Conservation (phyloP, 1,139 yeast species). For the Lodderomyces metapsilosis region DNA sequence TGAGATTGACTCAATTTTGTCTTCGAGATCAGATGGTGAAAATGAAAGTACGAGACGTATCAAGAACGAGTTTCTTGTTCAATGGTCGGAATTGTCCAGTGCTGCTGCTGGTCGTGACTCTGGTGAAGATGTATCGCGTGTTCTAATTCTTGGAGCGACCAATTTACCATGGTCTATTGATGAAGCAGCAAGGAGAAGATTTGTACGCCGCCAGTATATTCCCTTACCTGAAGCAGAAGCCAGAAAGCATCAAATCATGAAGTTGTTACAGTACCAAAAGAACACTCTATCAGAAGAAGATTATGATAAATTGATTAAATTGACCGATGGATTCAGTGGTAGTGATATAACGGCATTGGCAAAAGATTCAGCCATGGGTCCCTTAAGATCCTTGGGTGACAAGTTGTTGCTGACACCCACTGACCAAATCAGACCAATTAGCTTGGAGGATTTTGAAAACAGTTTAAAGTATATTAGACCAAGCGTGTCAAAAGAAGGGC, state of each 20-base stretch:
- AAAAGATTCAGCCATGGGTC: conserved; percentile 99
- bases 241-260: conserved; percentile 66
- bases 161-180: conserved; percentile 98
- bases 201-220: conserved; percentile 89
- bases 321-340: conserved; percentile 86
- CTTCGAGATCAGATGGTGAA: conserved; percentile 85
- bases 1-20: conserved; percentile 89
- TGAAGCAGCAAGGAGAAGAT: conserved; percentile 95
- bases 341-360: conserved; percentile 94
- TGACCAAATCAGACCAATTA: conserved; percentile 80
- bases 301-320: conserved; percentile 53
- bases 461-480: conserved; percentile 87
- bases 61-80: conserved; percentile 91
- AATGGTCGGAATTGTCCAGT: conserved; percentile 91
- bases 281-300: conserved; percentile 69
- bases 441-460: conserved; percentile 68
- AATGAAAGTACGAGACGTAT: conserved; percentile 89
- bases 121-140: conserved; percentile 62
- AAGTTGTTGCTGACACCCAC: conserved; percentile 80
- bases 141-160: conserved; percentile 91
- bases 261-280: conserved; percentile 72
- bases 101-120: conserved; percentile 80
- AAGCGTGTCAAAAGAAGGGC: conserved; percentile 84
- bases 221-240: conserved; percentile 92
- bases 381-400: conserved; percentile 87